Evolutionary conservation across 148 eudicot species (phyloP).

Genomic region (Hydrangea macrophylla): DNA sequence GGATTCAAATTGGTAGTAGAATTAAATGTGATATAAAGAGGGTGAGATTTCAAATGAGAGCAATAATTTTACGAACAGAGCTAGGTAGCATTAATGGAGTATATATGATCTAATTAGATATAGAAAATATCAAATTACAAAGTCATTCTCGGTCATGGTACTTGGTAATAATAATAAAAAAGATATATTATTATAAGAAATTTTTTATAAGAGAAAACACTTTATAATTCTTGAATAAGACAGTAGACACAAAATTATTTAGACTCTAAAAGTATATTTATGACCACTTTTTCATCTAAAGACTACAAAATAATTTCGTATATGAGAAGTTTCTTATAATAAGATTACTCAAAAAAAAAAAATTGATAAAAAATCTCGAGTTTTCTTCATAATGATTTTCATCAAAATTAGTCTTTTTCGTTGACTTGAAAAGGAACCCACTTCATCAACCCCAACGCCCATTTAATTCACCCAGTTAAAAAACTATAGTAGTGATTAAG

Average conservation of each 20-base stretch:
- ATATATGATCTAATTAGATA: conserved; percentile 4
- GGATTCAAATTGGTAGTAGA: background rate
- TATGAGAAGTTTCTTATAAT: too few relatives aligned
- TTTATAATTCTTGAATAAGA: background rate
- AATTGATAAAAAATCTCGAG: too few relatives aligned
- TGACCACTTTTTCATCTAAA: too few relatives aligned
- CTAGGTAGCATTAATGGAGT: conserved; percentile 11
- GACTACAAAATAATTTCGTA: too few relatives aligned
- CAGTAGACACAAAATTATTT: too few relatives aligned
- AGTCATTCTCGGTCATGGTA: background rate
- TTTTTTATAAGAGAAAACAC: background rate
- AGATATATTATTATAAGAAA: background rate
- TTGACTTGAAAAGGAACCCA: conserved; percentile 28
- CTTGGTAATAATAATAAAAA: background rate
- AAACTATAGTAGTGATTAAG: background rate
- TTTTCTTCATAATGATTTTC: conserved; percentile 8
- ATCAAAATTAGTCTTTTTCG: conserved; percentile 17
- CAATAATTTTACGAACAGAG: conserved; percentile 13
- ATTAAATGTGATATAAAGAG: conserved; percentile 20
- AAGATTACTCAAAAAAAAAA: too few relatives aligned
- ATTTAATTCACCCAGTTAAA: conserved; percentile 25
- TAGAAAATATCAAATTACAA: background rate
- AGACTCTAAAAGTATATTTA: too few relatives aligned
- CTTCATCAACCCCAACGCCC: conserved; percentile 28
- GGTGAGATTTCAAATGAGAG: conserved; percentile 11